A percentile compares a stretch with the other conserved stretches of the same genome.
Conservation (phyloP, 108 stramenopile species). For the Conticribra weissflogii region DNA sequence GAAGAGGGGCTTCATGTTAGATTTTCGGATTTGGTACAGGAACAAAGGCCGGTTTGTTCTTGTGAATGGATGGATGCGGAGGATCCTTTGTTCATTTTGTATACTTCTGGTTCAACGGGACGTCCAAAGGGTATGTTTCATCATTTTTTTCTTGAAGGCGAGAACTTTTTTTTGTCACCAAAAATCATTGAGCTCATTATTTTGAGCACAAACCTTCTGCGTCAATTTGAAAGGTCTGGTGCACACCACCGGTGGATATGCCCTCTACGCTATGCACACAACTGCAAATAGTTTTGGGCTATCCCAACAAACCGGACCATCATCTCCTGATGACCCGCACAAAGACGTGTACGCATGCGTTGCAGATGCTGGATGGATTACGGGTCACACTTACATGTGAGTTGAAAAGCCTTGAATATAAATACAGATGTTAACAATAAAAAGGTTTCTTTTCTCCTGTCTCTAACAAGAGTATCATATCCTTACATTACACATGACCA, state of each 20-base stretch:
- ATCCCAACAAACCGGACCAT: conserved; percentile 41
- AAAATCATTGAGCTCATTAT: too few species aligned
- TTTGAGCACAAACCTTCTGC: not conserved
- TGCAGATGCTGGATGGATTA: conserved; percentile 97
- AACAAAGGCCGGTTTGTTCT: conserved; percentile 74
- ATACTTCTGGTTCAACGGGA: conserved; percentile 97
- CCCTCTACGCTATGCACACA: conserved; percentile 89
- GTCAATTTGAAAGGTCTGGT: conserved; percentile 58
- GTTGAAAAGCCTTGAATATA: too few species aligned
- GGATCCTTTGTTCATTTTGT: conserved; percentile 96
- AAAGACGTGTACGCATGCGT: conserved; percentile 96
- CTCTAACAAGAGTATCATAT: too few species aligned
- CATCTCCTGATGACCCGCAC: conserved; percentile 18
- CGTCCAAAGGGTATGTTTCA: conserved; percentile 80
- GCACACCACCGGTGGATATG: conserved; percentile 95
- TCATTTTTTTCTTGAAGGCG: not conserved
- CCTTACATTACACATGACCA: too few species aligned
- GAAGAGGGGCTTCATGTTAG: conserved; percentile 57
- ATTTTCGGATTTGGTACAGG: conserved; percentile 54
- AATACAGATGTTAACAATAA: too few species aligned
- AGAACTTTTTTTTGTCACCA: too few species aligned
- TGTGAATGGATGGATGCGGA: conserved; percentile 88
- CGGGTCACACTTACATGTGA: conserved; percentile 98
- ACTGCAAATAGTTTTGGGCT: conserved; percentile 84
- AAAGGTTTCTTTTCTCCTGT: too few species aligned